These are phyloP conservation scores for Lepiota brunneoincarnata DNA, from an alignment of 768 basidiomycete species.

Conservation along the genomic window DNA sequence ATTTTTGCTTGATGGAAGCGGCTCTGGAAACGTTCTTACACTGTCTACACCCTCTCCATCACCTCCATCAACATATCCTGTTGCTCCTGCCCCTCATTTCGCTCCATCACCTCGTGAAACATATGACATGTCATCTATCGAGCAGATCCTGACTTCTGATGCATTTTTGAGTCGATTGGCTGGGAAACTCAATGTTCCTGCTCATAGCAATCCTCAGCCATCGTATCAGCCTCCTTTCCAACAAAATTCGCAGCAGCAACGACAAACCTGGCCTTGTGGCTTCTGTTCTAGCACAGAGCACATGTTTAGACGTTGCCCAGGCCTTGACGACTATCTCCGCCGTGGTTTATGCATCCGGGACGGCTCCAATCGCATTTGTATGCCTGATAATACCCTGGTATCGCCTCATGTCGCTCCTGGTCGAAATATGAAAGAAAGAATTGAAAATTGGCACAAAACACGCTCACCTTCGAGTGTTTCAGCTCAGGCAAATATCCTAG, in stretches of 20 bases:
- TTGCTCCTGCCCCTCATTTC: no score
- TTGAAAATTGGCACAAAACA: constrained; percentile 8
- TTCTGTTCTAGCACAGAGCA: not conserved
- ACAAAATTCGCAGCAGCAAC: not conserved
- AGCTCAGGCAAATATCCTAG: not conserved
- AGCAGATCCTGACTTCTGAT: no score
- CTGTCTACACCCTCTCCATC: not conserved
- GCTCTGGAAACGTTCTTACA: not conserved
- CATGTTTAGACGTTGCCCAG: not conserved
- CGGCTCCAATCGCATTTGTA: not conserved
- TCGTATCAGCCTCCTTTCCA: no score
- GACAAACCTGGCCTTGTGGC: no score
- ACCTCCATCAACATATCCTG: no score
- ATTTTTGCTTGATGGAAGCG: not conserved
- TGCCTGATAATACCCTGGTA: no score
- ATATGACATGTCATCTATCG: no score
- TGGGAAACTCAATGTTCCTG: no score
- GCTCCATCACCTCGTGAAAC: no score
- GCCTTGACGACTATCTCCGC: not conserved
- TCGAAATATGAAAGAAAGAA: not conserved
- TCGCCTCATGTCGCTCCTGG: not conserved
- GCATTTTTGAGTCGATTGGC: no score
- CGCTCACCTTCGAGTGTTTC: not conserved
- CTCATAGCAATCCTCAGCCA: no score
- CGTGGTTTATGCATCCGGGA: not conserved